phyloP scores from a whole-genome alignment of 2,329 filamentous ascomycete genomes.

The Aspergillus proliferans region DNA sequence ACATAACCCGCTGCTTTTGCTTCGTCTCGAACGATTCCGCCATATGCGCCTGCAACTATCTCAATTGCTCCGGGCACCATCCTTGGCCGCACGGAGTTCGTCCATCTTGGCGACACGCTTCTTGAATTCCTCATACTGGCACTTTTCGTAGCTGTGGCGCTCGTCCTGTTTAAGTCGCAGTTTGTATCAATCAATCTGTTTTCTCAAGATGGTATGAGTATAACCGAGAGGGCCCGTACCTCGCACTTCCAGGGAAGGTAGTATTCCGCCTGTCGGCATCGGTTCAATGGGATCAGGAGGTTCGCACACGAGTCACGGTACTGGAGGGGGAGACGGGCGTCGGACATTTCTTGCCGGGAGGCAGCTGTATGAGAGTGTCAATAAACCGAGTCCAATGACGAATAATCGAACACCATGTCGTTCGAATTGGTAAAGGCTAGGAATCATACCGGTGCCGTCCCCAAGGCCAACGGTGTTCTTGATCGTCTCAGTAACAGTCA shows the following conservation, averaged over 20 bases:
- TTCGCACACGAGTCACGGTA: slow-evolving; percentile 96
- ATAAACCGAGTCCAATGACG: slow-evolving; percentile 3
- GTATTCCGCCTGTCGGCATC: slow-evolving; percentile 84
- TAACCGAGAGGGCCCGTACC: slow-evolving; percentile 50
- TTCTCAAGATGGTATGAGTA: slow-evolving; percentile 2
- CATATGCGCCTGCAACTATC: slow-evolving; percentile 11
- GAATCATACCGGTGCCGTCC: slow-evolving; percentile 32
- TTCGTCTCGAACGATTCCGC: slow-evolving; percentile 21
- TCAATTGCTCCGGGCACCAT: slow-evolving; percentile 77
- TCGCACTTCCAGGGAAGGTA: slow-evolving; percentile 98
- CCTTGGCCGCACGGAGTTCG: slow-evolving; percentile 81
- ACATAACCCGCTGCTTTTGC: slow-evolving; percentile 29
- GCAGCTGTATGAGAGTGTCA: slow-evolving; percentile 19
- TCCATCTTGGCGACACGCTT: slow-evolving; percentile 98
- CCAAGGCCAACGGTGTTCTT: slow-evolving; percentile 45
- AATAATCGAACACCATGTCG: neutral
- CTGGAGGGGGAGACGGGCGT: slow-evolving; percentile 75
- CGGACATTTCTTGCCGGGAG: slow-evolving; percentile 80
- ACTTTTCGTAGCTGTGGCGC: slow-evolving; percentile 97
- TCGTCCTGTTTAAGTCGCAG: slow-evolving; percentile 61
- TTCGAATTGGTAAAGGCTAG: slow-evolving; percentile 7
- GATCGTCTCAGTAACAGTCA: slow-evolving; percentile 44
- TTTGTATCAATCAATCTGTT: neutral
- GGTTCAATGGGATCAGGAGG: slow-evolving; percentile 90
- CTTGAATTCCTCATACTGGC: slow-evolving; percentile 99